These are phyloP conservation scores for Camillea tinctor DNA, from an alignment of 2,329 filamentous ascomycete species.

Conservation along the genomic window DNA sequence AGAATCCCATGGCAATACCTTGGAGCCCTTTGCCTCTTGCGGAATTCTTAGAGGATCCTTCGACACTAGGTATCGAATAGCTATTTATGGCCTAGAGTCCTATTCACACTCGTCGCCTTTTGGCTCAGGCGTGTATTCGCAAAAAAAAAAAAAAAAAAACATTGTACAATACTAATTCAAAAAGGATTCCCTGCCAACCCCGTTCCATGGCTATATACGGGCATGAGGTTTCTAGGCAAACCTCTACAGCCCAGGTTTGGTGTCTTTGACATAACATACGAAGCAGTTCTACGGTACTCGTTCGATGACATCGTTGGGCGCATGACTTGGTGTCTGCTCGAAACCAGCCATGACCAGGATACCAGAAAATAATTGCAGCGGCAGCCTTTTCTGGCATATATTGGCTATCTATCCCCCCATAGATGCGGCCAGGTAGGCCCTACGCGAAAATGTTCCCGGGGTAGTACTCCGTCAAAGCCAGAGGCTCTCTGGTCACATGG, in stretches of 20 bases:
- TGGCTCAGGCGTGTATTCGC: neutral
- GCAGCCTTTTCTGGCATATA: neutral
- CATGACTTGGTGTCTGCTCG: neutral
- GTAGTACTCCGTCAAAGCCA: neutral
- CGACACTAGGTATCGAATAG: neutral
- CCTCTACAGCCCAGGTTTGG: neutral
- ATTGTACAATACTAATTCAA: neutral
- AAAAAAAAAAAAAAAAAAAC: neutral
- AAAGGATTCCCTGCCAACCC: neutral
- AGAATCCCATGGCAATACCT: slow-evolving; percentile 2
- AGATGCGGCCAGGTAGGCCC: neutral
- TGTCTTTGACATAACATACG: neutral
- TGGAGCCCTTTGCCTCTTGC: neutral
- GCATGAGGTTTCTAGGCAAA: neutral
- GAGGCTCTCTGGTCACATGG: too few relatives aligned
- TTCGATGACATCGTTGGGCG: neutral
- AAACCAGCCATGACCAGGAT: neutral
- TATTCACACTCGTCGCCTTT: neutral
- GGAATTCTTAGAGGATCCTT: neutral
- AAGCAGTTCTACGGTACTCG: neutral
- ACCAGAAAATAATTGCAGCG: neutral
- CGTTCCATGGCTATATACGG: neutral
- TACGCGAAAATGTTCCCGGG: neutral
- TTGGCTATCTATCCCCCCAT: neutral
- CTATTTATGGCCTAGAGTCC: neutral